phyloP scores from a whole-genome alignment of 257 asterid genomes.

The Scutellaria baicalensis region DNA sequence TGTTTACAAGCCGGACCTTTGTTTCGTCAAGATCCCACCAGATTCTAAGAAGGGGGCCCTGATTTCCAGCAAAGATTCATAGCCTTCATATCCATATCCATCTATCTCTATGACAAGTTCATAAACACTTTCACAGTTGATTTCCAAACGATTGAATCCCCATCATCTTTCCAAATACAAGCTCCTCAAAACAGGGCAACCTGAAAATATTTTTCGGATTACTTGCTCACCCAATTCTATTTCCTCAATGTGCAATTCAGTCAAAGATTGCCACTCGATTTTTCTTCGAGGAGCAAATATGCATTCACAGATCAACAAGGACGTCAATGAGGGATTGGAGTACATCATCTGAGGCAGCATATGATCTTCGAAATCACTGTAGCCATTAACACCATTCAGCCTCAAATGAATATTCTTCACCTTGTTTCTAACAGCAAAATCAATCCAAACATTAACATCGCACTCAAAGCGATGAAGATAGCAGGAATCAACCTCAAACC shows the following conservation, averaged over 20 bases:
- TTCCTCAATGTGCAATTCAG: background rate
- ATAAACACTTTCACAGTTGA: background rate
- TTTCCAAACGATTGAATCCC: background rate
- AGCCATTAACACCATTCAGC: accelerated
- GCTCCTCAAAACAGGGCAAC: background rate
- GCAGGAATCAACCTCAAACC: background rate
- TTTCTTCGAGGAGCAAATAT: background rate
- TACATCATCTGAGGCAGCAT: background rate
- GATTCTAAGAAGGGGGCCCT: slow-evolving; percentile 5
- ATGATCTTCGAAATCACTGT: background rate
- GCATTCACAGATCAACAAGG: background rate
- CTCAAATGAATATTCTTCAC: background rate
- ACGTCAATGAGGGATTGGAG: background rate
- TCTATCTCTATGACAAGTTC: background rate
- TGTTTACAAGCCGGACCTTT: background rate
- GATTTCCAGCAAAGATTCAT: background rate
- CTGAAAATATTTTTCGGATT: background rate
- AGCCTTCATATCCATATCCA: no score
- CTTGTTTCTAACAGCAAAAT: background rate
- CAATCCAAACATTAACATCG: slow-evolving; percentile 2
- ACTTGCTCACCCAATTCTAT: background rate
- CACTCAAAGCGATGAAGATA: background rate
- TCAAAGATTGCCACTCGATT: slow-evolving; percentile 7
- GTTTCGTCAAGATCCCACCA: background rate
- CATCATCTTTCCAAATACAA: background rate